Evolutionary conservation across 805 yeast genomes (phyloP), one percentile per base, ranked within the genome.

Genomic region (Saccharomycopsis capsularis): DNA sequence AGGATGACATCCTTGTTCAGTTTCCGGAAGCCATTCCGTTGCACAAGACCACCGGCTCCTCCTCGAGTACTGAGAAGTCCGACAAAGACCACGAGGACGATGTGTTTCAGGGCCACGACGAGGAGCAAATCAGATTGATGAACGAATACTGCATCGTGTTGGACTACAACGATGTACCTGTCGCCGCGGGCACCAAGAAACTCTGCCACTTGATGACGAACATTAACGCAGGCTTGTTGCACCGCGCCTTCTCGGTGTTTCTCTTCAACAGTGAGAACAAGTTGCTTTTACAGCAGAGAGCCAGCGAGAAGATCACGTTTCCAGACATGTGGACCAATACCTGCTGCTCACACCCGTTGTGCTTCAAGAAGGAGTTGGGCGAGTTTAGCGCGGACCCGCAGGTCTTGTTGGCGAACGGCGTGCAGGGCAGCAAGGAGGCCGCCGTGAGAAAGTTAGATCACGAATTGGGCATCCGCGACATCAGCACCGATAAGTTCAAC

Each of bases 261-360:
- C 68, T 91, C 47, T 93, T 93, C 71, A 83, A 89, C 64, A 77
- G 76, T 21, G 78, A 85, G 40, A 80, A 81, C 51, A 75, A 84
- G 66, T 74, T 93, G 54, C 73, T 93, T 51, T 72, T 93, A 57
- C 99, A 93, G 69, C 97, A 91, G 69, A 80, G 99, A 59, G 98
- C 99, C 0, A 80, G 81, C 44, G 98, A 93, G 64, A 93, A 93
- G 66, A 93, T 93, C 68, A 93, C 99, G 1, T 93, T 93, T 67
- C 95, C 98, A 0, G 80, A 80, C 51, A 81, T 90, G 83, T 93
- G 99, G 99, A 93, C 99, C 23, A 93, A 93, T 65, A 93, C 99
- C 1, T 93, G 99, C 68, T 93, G 99, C 66, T 90, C 98, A 1
- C 99, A 93, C 64, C 99, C 99, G 7, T 72, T 93, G 46, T 88